Base-by-base conservation (phyloP, 805 yeast genomes). In the Isabelozyma heimii region DNA sequence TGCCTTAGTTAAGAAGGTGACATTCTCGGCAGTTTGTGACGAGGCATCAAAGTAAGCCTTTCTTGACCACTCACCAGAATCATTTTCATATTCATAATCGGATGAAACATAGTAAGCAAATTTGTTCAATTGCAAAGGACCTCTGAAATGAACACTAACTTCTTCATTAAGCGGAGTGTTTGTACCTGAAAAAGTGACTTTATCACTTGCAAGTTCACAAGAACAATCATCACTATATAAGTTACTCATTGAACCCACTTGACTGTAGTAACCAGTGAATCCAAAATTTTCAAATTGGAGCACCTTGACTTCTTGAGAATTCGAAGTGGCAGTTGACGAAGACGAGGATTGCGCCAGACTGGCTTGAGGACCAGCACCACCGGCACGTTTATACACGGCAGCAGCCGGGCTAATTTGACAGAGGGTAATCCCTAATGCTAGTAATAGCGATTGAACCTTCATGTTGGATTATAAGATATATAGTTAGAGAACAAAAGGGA, bases 101-200 rank as follows among this genome's bases (percentile, higher is more conserved):
- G 71, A 70, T 13, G 83, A 56, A n/a, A 74, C 73, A 60, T 83
- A 87, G 55, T 70, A 83, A 5, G 82, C 91, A 61, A 86, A 87
- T 57, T 80, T 76, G 51, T 69, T 65, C 59, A 87, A 71, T 13
- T 76, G 69, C 51, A 87, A 62, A 8, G 94, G 94, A 42, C 94
- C 94, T 69, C 94, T 79, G 64, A 87, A 81, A 62, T 87, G 94
- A 13, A 87, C 89, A 4, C 90, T 83, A 24, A 87, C 72, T 61
- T 83, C 91, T 55, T 79, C 84, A 61, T 85, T 70, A 38, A 86
- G 61, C 6, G 94, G 94, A 26, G 90, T 68, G 58, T 84, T 80
- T 17, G 80, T 49, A 20, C 92, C 92, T 8, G 76, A 67, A 54
- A 83, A 82, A 5, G 58, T 27, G 1, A 73, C 66, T 50, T 69